Conservation (phyloP, 2,329 filamentous ascomycete genomes). For the Chaetomium sp. region DNA sequence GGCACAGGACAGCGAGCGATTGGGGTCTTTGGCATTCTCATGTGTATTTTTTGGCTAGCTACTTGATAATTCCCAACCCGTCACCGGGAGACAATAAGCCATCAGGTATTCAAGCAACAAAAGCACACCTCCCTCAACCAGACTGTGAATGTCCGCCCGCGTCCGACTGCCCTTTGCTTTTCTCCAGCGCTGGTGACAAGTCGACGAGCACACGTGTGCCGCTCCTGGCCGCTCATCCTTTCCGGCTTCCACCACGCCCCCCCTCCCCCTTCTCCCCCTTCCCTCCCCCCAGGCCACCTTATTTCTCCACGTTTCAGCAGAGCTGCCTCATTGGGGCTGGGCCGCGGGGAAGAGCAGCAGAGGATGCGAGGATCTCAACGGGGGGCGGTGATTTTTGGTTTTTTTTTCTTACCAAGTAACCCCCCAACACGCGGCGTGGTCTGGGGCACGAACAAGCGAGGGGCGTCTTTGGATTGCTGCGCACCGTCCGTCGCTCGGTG, state of each 20-base stretch:
- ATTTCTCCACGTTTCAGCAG: conserved; percentile 21
- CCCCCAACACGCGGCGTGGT: conserved; percentile 12
- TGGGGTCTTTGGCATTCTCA: neutral
- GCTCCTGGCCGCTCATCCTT: neutral
- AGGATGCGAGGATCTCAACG: conserved; percentile 2
- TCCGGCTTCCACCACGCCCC: neutral
- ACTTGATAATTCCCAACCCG: neutral
- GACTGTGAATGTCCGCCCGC: neutral
- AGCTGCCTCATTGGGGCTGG: conserved; percentile 5
- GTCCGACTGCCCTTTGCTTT: neutral
- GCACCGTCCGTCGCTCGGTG: too few relatives aligned
- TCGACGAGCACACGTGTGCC: conserved; percentile 8
- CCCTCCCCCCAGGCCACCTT: neutral
- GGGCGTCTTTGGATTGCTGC: neutral
- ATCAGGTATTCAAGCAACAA: conserved; percentile 7
- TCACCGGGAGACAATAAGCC: neutral
- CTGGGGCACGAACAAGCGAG: conserved; percentile 7
- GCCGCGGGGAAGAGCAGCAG: conserved; percentile 12
- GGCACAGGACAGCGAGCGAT: neutral
- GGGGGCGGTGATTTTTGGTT: neutral
- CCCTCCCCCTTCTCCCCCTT: neutral
- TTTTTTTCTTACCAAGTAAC: too few relatives aligned
- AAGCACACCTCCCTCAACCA: neutral
- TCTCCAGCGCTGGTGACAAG: neutral
- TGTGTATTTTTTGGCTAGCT: conserved; percentile 15